Evolutionary conservation across 441 rosid species (phyloP), one percentile per base, ranked within the genome.

Genomic region (Erysimum cheiri): DNA sequence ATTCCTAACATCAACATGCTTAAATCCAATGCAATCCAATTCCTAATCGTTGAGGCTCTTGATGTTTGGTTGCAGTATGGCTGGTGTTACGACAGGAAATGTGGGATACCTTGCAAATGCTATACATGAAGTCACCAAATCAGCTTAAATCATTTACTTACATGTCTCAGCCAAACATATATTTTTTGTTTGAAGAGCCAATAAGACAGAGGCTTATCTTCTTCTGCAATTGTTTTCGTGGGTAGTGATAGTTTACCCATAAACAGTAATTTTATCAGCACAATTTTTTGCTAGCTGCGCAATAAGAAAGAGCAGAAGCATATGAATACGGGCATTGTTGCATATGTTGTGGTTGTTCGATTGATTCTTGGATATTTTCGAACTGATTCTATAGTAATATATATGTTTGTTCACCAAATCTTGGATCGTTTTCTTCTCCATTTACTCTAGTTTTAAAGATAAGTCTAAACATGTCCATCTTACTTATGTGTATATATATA

Each of bases 91-190:
- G 0, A 86, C 90, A 2, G 90, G 90, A 44, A 94, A 89, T 46
- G 96, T 94, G 5, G 86, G 83, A 67, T 94, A 86, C 80, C 79
- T 94, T 78, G 97, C 97, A 15, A 88, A 84, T 71, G 98, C 96
- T 53, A 89, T 94, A 72, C 86, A 88, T 65, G 87, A 85, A 82
- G 93, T 89, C 69, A 81, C 91, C 57, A 86, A 87, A 77, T 87
- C 86, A 43, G 59, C 82, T 3, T 88, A 80, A 60, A 5, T 36
- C 14, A 24, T 37, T 47, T 48, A 48, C 6, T 22, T 37, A 41
- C 66, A 11, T 55, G 35, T 29, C 58, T 37, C 53, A 12, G 37
- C 46, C 11, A 57, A 39, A 47, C 37, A 61, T 26, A 60, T 3
- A 74, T 28, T 0, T n/a, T 70, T 50, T 52, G 70, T 32, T 31